Conservation (phyloP, 1,139 yeast genomes). For the Casaregolazyma suthepensis region DNA sequence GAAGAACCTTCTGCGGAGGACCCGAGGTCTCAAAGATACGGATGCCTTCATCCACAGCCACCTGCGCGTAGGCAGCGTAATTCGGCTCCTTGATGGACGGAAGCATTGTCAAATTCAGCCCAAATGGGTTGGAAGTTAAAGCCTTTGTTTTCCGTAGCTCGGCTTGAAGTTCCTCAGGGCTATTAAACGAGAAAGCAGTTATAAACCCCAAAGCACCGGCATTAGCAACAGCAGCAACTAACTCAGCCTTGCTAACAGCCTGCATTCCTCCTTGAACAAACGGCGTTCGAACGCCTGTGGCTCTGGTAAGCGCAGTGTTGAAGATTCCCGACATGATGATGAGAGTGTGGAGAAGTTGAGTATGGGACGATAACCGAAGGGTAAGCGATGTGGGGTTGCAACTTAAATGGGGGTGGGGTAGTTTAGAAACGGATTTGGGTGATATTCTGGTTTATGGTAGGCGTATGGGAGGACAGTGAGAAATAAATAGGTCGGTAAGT, state of each 20-base stretch:
- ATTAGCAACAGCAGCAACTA: conserved; percentile 34
- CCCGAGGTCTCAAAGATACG: conserved; percentile 34
- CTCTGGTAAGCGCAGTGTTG: conserved; percentile 29
- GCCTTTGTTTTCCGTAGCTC: conserved; percentile 26
- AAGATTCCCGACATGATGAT: conserved; percentile 7
- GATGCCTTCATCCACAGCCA: conserved; percentile 33
- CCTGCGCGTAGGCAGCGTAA: conserved; percentile 30
- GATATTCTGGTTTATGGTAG: no score
- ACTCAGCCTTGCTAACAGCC: conserved; percentile 31
- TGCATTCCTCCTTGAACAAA: conserved; percentile 34
- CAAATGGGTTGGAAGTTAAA: conserved; percentile 30
- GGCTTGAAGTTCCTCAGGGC: conserved; percentile 30
- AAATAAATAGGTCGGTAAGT: no score
- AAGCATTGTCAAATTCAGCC: conserved; percentile 33
- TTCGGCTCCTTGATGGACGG: conserved; percentile 35
- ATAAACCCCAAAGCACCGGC: conserved; percentile 35
- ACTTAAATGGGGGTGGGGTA: no score
- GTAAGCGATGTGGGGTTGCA: no score
- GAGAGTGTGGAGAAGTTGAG: not conserved
- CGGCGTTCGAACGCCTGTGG: conserved; percentile 34
- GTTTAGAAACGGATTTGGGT: no score
- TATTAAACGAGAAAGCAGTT: conserved; percentile 31
- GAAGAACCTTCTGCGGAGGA: conserved; percentile 28
- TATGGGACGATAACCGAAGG: not conserved
- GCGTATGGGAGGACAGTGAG: no score